phyloP scores from a whole-genome alignment of 352 stramenopile species.

The Plasmopara viticola region DNA sequence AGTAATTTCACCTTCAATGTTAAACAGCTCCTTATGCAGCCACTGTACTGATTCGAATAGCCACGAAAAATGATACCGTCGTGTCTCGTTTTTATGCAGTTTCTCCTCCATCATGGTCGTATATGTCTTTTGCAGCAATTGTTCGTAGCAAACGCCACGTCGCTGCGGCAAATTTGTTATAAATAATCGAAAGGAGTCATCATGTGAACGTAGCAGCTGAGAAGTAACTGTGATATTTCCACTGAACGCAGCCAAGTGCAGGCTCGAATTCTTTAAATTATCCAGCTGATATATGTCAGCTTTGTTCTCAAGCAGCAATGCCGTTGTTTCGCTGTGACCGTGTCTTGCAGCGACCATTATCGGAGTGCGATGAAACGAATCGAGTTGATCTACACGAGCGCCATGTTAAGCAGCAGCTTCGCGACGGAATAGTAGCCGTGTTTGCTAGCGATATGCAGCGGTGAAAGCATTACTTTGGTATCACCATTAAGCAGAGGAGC shows the following conservation, averaged over 20 bases:
- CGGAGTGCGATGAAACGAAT: conserved; percentile 51
- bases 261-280: conserved; percentile 55
- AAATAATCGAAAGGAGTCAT: conserved; percentile 44
- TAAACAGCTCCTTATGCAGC: conserved; percentile 35
- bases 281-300: conserved; percentile 46
- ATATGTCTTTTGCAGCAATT: conserved; percentile 35
- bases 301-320: conserved; percentile 33
- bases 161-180: conserved; percentile 31
- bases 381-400: conserved; percentile 34
- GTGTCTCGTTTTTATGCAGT: conserved; percentile 53
- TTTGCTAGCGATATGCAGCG: conserved; percentile 54
- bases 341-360: conserved; percentile 54
- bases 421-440: conserved; percentile 35
- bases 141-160: conserved; percentile 25
- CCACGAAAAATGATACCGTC: conserved; percentile 60
- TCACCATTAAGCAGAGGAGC: conserved; percentile 25
- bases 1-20: conserved; percentile 4
- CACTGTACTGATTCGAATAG: conserved; percentile 45
- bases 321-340: conserved; percentile 43
- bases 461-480: conserved; percentile 32
- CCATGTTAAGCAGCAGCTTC: conserved; percentile 41
- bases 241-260: conserved; percentile 63
- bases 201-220: conserved; percentile 38
- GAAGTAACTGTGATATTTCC: conserved; percentile 34
- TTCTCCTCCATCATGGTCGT: conserved; percentile 49